These are phyloP conservation scores for Ceratobasidium sp. DNA, from an alignment of 1,284 basidiomycete genomes.

Conservation along the genomic window DNA sequence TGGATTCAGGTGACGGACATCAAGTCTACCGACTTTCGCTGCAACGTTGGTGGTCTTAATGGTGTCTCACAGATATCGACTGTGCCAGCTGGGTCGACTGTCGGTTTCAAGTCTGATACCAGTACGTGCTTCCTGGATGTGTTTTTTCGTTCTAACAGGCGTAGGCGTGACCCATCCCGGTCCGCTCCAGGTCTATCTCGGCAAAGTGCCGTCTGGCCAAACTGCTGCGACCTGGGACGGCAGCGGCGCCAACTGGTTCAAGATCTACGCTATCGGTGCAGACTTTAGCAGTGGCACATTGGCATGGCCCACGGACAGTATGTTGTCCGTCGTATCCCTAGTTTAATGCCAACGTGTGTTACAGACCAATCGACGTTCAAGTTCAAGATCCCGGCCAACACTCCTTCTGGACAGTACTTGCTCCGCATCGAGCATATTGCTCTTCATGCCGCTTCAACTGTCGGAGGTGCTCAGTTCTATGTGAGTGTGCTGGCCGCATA, in stretches of 20 bases:
- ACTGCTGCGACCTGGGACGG: slow-evolving; percentile 55
- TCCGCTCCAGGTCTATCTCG: slow-evolving; percentile 56
- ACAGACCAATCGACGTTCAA: slow-evolving; percentile 45
- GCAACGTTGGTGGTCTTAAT: slow-evolving; percentile 51
- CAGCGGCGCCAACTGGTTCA: slow-evolving; percentile 58
- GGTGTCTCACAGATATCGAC: slow-evolving; percentile 50
- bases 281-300: slow-evolving; percentile 4
- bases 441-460: slow-evolving; percentile 49
- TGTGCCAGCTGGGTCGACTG: slow-evolving; percentile 49
- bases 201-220: slow-evolving; percentile 49
- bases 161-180: slow-evolving; percentile 55
- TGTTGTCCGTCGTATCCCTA: background rate
- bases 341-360: background rate
- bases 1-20: slow-evolving; percentile 48
- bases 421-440: slow-evolving; percentile 56
- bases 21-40: slow-evolving; percentile 51
- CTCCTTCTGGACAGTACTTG: slow-evolving; percentile 55
- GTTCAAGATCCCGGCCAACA: slow-evolving; percentile 53
- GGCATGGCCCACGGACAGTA: background rate
- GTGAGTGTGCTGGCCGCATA: slow-evolving; percentile 22
- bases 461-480: slow-evolving; percentile 53
- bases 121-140: background rate
- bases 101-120: slow-evolving; percentile 32
- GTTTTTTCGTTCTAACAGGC: background rate
- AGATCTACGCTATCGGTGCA: slow-evolving; percentile 47